Base-by-base conservation (phyloP, 345 rosid species). In the Physaria fendleri region DNA sequence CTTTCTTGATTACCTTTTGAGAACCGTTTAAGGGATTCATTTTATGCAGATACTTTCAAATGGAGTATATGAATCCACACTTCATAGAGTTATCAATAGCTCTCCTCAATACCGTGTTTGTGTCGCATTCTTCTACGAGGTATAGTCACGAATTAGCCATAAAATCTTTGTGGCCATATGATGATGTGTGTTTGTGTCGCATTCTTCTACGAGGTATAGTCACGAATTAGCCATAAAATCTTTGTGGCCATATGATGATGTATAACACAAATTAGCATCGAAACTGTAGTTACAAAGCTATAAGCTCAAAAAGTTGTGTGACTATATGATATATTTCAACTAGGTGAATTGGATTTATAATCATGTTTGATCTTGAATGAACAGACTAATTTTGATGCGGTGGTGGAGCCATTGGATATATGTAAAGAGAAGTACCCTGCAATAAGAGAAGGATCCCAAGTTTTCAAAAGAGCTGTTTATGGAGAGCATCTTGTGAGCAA, bases 401-500 rank as follows among this genome's bases (percentile, higher is more conserved):
- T 30, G 0, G 81, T 82, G 28, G 91, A 87, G 78, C 90, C 94
- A 23, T 56, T 79, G 71, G 95, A 87, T 30, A 59, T 79, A 25
- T 90, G 84, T 21, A 72, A 65, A 48, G 17, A 64, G 72, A 77
- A 51, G 60, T 71, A 74, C 4, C 58, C n/a, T n/a, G n/a, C 41
- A 13, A 5, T 12, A 13, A 17, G 56, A 14, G 78, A 79, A 17
- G 81, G 74, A 35, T 30, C 43, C 21, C 65, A 34, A 30, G 74
- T 54, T 74, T 69, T 68, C 50, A 77, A 56, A 28, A 76, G 53
- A 53, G 83, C 88, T 50, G 77, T 83, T 34, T 82, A 87, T 51
- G 95, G 90, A 43, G 87, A 47, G 75, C 93, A 91, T 79, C 59
- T 91, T n/a, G 85, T 77, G 3, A 67, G 81, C 75, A 87, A 83